Evolutionary conservation across 495 filamentous ascomycete genomes (phyloP).

Genomic region (Neurospora sp.): DNA sequence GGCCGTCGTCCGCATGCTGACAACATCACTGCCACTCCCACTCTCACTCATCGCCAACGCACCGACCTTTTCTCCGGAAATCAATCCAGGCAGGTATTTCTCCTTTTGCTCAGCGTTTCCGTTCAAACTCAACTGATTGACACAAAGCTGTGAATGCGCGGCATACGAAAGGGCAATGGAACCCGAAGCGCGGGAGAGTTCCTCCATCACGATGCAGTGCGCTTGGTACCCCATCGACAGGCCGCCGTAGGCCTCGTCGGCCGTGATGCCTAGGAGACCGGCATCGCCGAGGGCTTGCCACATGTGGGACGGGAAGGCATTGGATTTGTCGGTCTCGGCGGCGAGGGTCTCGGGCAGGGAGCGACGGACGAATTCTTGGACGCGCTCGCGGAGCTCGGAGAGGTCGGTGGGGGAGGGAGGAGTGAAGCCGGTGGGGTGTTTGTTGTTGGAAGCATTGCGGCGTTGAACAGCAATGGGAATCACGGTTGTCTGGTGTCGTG

Average conservation of each 20-base stretch:
- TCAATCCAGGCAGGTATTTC: conserved; percentile 68
- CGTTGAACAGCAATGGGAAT: conserved; percentile 4
- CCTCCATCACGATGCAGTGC: conserved; percentile 94
- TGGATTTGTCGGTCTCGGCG: conserved; percentile 65
- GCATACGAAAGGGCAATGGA: conserved; percentile 89
- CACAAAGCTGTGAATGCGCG: conserved; percentile 91
- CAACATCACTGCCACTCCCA: conserved; percentile 84
- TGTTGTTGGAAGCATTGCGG: conserved; percentile 47
- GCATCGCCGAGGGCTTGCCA: conserved; percentile 91
- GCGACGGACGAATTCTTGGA: conserved; percentile 83
- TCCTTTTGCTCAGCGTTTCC: conserved; percentile 69
- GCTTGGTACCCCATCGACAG: conserved; percentile 93
- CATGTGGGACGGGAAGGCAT: conserved; percentile 84
- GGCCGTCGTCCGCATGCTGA: conserved; percentile 85
- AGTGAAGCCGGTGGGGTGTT: conserved; percentile 76
- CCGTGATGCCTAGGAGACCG: conserved; percentile 87
- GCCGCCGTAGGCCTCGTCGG: conserved; percentile 87
- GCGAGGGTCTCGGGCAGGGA: conserved; percentile 81
- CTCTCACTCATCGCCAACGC: conserved; percentile 95
- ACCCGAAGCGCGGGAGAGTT: conserved; percentile 55
- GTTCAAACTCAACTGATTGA: conserved; percentile 93
- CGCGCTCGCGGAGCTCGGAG: conserved; percentile 73
- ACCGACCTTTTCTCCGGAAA: conserved; percentile 74
- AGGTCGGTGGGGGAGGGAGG: conserved; percentile 70
- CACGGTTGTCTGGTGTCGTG: too few relatives aligned